These are phyloP conservation scores for Carallia brachiata DNA, from an alignment of 345 rosid genomes.

Conservation along the genomic window DNA sequence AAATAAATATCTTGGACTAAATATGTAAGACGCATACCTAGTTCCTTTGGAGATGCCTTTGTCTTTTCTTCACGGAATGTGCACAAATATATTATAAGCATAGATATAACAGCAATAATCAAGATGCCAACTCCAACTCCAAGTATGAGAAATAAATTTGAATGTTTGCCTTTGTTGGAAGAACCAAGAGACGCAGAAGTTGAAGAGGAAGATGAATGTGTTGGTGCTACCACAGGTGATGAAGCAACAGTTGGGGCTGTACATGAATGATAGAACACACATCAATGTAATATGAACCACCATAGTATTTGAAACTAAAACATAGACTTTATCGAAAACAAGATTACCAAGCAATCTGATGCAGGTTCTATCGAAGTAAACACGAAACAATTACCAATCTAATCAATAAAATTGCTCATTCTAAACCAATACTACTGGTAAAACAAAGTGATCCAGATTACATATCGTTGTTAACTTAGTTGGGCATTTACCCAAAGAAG, in stretches of 20 bases:
- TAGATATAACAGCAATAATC: conserved; percentile 46
- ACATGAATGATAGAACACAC: conserved; percentile 21
- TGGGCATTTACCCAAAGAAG: no score
- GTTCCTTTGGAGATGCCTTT: conserved; percentile 46
- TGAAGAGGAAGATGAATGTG: conserved; percentile 50
- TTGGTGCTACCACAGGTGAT: conserved; percentile 50
- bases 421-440: no score
- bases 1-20: conserved; percentile 4
- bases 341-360: no score
- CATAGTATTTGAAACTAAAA: neutral
- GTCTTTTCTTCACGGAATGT: conserved; percentile 54
- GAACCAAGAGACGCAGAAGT: conserved; percentile 35
- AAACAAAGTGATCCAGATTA: no score
- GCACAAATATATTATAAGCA: conserved; percentile 63
- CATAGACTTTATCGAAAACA: neutral
- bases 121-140: conserved; percentile 66
- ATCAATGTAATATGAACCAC: neutral
- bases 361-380: no score
- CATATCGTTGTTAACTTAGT: no score
- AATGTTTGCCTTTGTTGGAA: conserved; percentile 51
- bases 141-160: conserved; percentile 59
- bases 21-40: conserved; percentile 46
- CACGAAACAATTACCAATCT: no score
- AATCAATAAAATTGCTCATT: no score
- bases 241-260: conserved; percentile 70